Percentiles rank a stretch among this genome's conserved stretches.
Evolutionary conservation across 2,329 filamentous ascomycete genomes (phyloP).

Genomic region (Epichloe festucae): DNA sequence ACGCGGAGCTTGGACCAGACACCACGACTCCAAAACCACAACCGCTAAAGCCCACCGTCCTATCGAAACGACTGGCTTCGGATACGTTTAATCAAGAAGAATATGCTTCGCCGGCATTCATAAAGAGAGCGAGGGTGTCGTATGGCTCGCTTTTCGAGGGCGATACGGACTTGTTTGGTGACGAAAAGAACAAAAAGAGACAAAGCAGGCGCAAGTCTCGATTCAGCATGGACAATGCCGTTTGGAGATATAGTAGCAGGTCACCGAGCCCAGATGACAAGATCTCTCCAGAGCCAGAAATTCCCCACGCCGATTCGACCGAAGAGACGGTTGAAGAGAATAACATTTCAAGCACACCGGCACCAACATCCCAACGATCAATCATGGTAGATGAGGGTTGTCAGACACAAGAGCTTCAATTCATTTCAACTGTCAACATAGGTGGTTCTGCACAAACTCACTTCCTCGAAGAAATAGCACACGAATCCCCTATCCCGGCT

Average conservation of each 20-base stretch:
- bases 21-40: slow-evolving; percentile 3
- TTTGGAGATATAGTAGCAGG: slow-evolving; percentile 63
- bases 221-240: slow-evolving; percentile 50
- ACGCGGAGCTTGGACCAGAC: background rate
- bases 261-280: slow-evolving; percentile 56
- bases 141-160: slow-evolving; percentile 54
- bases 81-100: slow-evolving; percentile 31
- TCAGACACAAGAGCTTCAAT: slow-evolving; percentile 20
- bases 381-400: slow-evolving; percentile 24
- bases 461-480: slow-evolving; percentile 4
- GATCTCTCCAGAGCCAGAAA: slow-evolving; percentile 11
- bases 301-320: slow-evolving; percentile 8
- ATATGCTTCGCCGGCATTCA: slow-evolving; percentile 68
- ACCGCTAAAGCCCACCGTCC: slow-evolving; percentile 7
- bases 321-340: slow-evolving; percentile 1
- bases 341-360: background rate
- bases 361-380: slow-evolving; percentile 1
- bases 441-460: slow-evolving; percentile 17
- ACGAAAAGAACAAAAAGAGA: slow-evolving; percentile 29
- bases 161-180: slow-evolving; percentile 56
- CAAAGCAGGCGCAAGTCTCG: slow-evolving; percentile 51
- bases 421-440: slow-evolving; percentile 15
- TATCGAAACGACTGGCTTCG: slow-evolving; percentile 22
- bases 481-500: slow-evolving; percentile 6
- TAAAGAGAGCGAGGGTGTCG: slow-evolving; percentile 57